Conservation (phyloP, 257 asterid species). For the Primulina tabacum region DNA sequence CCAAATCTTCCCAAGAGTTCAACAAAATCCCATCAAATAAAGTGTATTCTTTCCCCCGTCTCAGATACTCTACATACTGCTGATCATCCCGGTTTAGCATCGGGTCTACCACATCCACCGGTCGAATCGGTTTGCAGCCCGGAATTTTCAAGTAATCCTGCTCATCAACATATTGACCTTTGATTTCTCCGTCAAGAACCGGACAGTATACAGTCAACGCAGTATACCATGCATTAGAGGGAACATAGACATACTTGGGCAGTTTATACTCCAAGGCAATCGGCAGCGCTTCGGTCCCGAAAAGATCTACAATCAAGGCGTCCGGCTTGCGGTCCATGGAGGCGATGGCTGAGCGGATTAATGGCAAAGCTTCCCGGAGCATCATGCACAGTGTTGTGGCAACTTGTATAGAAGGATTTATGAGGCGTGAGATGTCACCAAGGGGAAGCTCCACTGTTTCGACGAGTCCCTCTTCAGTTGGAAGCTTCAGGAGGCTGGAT, state of each 20-base stretch:
- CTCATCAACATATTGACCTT: slow-evolving; percentile 50
- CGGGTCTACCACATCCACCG: slow-evolving; percentile 63
- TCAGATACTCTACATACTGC: slow-evolving; percentile 40
- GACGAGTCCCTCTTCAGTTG: slow-evolving; percentile 17
- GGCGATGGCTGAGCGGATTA: slow-evolving; percentile 40
- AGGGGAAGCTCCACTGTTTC: slow-evolving; percentile 43
- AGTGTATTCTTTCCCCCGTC: slow-evolving; percentile 21
- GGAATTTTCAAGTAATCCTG: slow-evolving; percentile 39
- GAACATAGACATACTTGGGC: slow-evolving; percentile 46
- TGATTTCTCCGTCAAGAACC: slow-evolving; percentile 46
- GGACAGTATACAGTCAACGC: slow-evolving; percentile 45
- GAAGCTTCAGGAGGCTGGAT: slow-evolving; percentile 29
- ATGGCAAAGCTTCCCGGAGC: slow-evolving; percentile 45
- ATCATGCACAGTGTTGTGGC: slow-evolving; percentile 38
- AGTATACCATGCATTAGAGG: slow-evolving; percentile 51
- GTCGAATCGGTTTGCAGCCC: slow-evolving; percentile 65
- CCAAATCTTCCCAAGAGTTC: slow-evolving; percentile 64
- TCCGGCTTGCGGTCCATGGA: slow-evolving; percentile 43
- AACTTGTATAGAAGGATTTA: slow-evolving; percentile 36
- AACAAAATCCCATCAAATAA: slow-evolving; percentile 56
- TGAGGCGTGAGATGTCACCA: slow-evolving; percentile 41
- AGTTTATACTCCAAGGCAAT: slow-evolving; percentile 48
- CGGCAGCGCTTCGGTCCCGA: slow-evolving; percentile 40
- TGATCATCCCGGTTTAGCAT: slow-evolving; percentile 55
- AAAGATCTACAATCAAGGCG: slow-evolving; percentile 53